Base-by-base conservation (phyloP, 768 basidiomycete species). In the Termitomyces sp. region DNA sequence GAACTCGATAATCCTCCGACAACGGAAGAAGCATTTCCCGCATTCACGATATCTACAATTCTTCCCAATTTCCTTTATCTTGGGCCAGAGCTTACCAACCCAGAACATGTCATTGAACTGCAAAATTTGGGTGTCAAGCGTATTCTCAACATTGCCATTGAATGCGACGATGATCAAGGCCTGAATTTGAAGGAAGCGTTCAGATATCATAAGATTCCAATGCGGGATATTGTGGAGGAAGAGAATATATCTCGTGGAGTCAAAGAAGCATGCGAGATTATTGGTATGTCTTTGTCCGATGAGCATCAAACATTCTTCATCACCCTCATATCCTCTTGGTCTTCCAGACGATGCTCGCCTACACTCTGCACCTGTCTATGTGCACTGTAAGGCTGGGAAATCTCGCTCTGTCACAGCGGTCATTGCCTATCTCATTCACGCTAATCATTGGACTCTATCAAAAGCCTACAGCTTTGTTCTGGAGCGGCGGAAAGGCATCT, bases 361-460 rank as follows among this genome's bases (percentile, higher is more conserved):
- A 53, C 93, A 94, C 62, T 91, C 88, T 0, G 83, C 92, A 20
- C 87, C 94, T 7, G 90, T 90, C 1, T 98, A 96, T 65, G 94
- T 98, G 15, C 96, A 98, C 69, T 98, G 95, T 74, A 93, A 91
- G 73, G 94, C 92, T 5, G 96, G 95, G 5, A 97, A 94, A 75
- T 94, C 92, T 2, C 87, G 96, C 15, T 95, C 92, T 1, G 95
- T 97, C 29, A 97, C 95, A 0, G 94, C 94, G 13, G 95, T 97
- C 41, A 93, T 98, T 77, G 95, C 92, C 2, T 98, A 97, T 69
- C 88, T 98, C 56, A 97, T 98, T 62, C 95, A 97, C 65, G 91
- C 94, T 10, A 94, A 97, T 67, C 94, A 94, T 68, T 98, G 96
- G 96, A 90, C 94, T 20, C 82, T 98, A 42, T 89, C 92, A 33